Evolutionary conservation across 495 filamentous ascomycete species (phyloP).

Genomic region (Penicillium flavigenum): DNA sequence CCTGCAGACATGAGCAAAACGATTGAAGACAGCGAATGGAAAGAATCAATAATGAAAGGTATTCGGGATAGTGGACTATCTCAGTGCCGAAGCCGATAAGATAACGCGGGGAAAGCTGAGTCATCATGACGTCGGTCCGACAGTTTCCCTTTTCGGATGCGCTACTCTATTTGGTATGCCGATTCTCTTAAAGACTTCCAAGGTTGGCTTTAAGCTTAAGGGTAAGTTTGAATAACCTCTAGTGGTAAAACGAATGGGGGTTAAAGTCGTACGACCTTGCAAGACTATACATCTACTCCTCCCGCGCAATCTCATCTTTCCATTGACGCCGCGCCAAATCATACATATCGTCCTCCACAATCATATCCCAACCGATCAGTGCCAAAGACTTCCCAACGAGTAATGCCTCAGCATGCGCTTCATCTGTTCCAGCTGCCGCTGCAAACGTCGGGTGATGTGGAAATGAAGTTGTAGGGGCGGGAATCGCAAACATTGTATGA

Average conservation of each 20-base stretch:
- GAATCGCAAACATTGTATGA: constrained; percentile 58
- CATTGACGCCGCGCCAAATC: constrained; percentile 33
- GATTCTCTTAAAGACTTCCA: not conserved
- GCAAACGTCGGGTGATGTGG: constrained; percentile 63
- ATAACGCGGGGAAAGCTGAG: constrained; percentile 14
- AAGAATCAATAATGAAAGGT: not conserved
- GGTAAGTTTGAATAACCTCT: too few species aligned
- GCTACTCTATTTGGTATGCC: not conserved
- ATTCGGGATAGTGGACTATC: constrained; percentile 10
- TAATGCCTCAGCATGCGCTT: constrained; percentile 51
- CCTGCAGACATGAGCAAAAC: constrained; percentile 15
- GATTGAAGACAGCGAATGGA: constrained; percentile 5
- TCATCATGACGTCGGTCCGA: not conserved
- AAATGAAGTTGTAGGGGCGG: constrained; percentile 40
- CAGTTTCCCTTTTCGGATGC: not conserved
- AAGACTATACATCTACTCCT: constrained; percentile 9
- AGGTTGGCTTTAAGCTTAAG: too few species aligned
- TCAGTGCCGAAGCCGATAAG: constrained; percentile 6
- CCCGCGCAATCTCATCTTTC: constrained; percentile 25
- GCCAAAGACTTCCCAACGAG: constrained; percentile 57
- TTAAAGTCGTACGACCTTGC: not conserved
- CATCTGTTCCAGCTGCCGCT: constrained; percentile 52
- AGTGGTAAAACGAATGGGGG: not conserved
- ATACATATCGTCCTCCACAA: constrained; percentile 45
- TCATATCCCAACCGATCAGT: constrained; percentile 53